These are phyloP conservation scores for Xylaria multiplex DNA, from an alignment of 2,329 filamentous ascomycete species.

Conservation along the genomic window DNA sequence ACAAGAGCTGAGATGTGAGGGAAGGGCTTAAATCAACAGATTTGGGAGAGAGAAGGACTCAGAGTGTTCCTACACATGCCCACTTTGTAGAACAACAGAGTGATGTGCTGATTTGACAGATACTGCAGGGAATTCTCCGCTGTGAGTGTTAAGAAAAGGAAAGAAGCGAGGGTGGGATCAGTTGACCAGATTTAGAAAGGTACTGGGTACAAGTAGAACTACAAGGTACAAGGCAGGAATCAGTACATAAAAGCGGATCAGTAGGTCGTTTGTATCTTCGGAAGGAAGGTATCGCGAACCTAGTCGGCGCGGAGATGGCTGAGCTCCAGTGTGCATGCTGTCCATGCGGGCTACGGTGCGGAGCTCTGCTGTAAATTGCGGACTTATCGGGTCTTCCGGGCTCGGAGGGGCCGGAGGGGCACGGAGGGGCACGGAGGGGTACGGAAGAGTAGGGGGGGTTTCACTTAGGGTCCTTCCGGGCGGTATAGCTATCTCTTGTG, in stretches of 20 bases:
- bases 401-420: too few species aligned
- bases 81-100: neutral
- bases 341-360: neutral
- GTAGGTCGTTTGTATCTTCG: neutral
- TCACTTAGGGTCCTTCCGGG: too few species aligned
- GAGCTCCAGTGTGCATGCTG: too few species aligned
- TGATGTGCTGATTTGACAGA: neutral
- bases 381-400: too few species aligned
- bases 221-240: neutral
- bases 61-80: neutral
- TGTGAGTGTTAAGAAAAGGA: constrained; percentile 8
- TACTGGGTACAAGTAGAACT: constrained; percentile 5
- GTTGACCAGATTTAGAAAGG: neutral
- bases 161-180: neutral
- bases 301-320: constrained; percentile 19
- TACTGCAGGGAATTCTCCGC: neutral
- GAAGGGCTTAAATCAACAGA: neutral
- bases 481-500: neutral
- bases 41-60: neutral
- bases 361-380: too few species aligned
- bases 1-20: neutral
- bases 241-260: neutral
- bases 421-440: too few species aligned
- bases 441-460: too few species aligned
- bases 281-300: constrained; percentile 23